Percentiles rank a stretch among this genome's conserved stretches.
phyloP scores from a whole-genome alignment of 2,329 filamentous ascomycete genomes.

The Colletotrichum navitas region DNA sequence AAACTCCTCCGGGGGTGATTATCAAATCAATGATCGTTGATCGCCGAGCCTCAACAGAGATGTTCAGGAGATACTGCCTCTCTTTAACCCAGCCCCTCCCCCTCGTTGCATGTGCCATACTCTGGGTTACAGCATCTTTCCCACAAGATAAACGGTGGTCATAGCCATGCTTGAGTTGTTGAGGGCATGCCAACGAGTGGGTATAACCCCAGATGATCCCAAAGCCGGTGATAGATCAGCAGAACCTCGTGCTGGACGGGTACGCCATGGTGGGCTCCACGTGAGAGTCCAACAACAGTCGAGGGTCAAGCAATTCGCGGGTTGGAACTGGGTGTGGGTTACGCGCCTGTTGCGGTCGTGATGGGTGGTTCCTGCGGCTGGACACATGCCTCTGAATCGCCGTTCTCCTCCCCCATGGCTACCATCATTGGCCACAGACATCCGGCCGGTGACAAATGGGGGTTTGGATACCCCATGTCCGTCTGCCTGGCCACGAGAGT shows the following conservation, averaged over 20 bases:
- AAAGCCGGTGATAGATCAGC: slow-evolving; percentile 37
- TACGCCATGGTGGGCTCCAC: slow-evolving; percentile 16
- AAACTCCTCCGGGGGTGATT: neutral
- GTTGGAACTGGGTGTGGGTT: slow-evolving; percentile 17
- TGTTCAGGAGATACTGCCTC: slow-evolving; percentile 34
- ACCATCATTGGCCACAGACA: neutral
- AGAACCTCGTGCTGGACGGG: slow-evolving; percentile 6
- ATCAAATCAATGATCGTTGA: neutral
- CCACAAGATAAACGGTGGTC: slow-evolving; percentile 41
- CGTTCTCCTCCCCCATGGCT: neutral
- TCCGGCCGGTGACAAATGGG: neutral
- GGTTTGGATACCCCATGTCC: neutral
- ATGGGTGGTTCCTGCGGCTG: slow-evolving; percentile 9
- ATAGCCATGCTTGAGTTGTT: slow-evolving; percentile 39
- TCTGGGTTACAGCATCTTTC: slow-evolving; percentile 18
- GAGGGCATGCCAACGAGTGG: slow-evolving; percentile 1
- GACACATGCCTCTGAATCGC: slow-evolving; percentile 10
- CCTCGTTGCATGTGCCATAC: slow-evolving; percentile 16
- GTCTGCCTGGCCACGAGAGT: neutral
- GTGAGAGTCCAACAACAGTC: slow-evolving; percentile 13
- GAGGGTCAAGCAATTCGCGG: slow-evolving; percentile 12
- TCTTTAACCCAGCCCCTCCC: slow-evolving; percentile 1
- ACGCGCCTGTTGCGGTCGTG: slow-evolving; percentile 23
- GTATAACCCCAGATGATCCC: slow-evolving; percentile 37
- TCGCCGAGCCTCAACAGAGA: slow-evolving; percentile 13